Conservation (phyloP, 306 rosid genomes). For the Styphnolobium japonicum region DNA sequence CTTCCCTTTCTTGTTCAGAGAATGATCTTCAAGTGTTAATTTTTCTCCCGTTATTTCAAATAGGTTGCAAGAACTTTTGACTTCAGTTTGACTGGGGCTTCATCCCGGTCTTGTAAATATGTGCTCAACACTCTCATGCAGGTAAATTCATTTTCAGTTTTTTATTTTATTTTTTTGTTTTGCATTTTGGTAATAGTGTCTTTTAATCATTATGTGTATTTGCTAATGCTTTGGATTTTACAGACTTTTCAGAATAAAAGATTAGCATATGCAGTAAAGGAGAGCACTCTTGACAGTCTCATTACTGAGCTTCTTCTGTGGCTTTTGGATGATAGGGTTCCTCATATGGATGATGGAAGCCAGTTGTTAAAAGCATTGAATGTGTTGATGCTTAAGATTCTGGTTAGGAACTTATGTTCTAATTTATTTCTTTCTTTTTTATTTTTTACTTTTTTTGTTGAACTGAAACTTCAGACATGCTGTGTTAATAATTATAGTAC, state of each 20-base stretch:
- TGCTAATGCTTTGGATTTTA: not conserved
- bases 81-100: slow-evolving; percentile 93
- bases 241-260: slow-evolving; percentile 98
- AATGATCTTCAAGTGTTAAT: not conserved
- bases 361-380: slow-evolving; percentile 95
- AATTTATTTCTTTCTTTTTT: not conserved
- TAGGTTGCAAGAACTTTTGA: slow-evolving; percentile 98
- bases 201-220: not conserved
- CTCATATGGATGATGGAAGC: slow-evolving; percentile 99
- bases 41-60: not conserved
- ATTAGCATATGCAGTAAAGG: slow-evolving; percentile 90
- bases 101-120: slow-evolving; percentile 97
- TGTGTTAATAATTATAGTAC: not conserved
- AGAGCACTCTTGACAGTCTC: slow-evolving; percentile 89
- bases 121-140: slow-evolving; percentile 99
- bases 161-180: not conserved
- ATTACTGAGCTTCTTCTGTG: slow-evolving; percentile 95
- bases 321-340: slow-evolving; percentile 99
- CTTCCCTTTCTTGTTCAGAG: not conserved
- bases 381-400: slow-evolving; percentile 96
- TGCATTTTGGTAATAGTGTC: not conserved
- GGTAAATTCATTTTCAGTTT: slow-evolving; percentile 38
- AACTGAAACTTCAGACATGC: not conserved
- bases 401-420: slow-evolving; percentile 47
- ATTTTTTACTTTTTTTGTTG: not conserved